phyloP scores from a whole-genome alignment of 371 early-diverging fungal genomes.

The Mucor indicus region DNA sequence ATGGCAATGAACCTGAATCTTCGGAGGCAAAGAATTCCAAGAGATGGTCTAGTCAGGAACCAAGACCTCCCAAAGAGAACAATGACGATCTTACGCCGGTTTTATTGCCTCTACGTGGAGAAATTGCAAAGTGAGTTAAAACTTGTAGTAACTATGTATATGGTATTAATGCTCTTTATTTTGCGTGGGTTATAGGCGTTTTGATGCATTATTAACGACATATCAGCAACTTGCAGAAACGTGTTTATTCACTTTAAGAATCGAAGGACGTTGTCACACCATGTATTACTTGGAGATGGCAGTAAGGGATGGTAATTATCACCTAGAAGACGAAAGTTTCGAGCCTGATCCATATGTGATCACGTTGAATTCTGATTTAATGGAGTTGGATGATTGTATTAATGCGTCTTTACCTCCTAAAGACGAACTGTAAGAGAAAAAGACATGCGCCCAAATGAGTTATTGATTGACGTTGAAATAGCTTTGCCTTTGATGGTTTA shows the following conservation, averaged over 20 bases:
- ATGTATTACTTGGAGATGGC: slow-evolving; percentile 90
- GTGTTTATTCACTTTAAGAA: slow-evolving; percentile 74
- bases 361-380: slow-evolving; percentile 74
- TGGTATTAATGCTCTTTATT: no score
- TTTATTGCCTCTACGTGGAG: slow-evolving; percentile 36
- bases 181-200: slow-evolving; percentile 25
- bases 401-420: slow-evolving; percentile 59
- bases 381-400: slow-evolving; percentile 73
- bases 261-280: slow-evolving; percentile 85
- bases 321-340: slow-evolving; percentile 65
- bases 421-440: slow-evolving; percentile 53
- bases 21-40: slow-evolving; percentile 16
- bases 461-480: slow-evolving; percentile 8
- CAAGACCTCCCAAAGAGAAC: not conserved
- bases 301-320: slow-evolving; percentile 83
- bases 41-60: slow-evolving; percentile 23
- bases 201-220: slow-evolving; percentile 55
- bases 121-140: slow-evolving; percentile 33
- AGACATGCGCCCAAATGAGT: not conserved
- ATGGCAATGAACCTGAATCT: slow-evolving; percentile 20
- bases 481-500: slow-evolving; percentile 83
- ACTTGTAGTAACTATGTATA: not conserved
- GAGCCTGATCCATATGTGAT: slow-evolving; percentile 90
- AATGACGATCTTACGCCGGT: slow-evolving; percentile 7
- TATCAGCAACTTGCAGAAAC: slow-evolving; percentile 75